Percentiles rank a stretch among this genome's conserved stretches.
These are phyloP conservation scores for Phyllostachys edulis DNA, from an alignment of 176 grass and related monocot species.

Conservation along the genomic window DNA sequence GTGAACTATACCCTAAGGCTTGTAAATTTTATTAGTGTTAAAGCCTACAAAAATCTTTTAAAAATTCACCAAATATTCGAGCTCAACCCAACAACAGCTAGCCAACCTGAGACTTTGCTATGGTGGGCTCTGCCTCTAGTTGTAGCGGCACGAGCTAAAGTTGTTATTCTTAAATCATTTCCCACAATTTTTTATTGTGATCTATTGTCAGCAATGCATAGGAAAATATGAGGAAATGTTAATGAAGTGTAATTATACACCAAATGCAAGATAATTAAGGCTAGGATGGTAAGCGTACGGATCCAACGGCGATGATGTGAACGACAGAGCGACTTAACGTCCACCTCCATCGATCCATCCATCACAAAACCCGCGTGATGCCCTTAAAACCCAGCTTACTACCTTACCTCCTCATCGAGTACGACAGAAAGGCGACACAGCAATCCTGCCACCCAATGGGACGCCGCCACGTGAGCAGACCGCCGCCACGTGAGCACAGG, in stretches of 20 bases:
- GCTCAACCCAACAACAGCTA: no score
- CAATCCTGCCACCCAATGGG: conserved; percentile 42
- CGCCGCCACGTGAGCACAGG: conserved; percentile 22
- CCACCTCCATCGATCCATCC: not conserved
- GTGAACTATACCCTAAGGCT: no score
- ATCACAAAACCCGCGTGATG: conserved; percentile 57
- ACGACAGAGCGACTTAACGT: not conserved
- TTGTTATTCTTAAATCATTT: no score
- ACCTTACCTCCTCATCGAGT: not conserved
- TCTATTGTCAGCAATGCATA: no score
- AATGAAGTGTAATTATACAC: not conserved
- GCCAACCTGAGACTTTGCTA: no score
- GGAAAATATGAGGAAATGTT: not conserved
- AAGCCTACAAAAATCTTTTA: no score
- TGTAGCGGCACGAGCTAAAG: no score
- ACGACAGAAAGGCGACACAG: conserved; percentile 29
- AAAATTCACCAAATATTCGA: no score
- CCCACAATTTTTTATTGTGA: no score
- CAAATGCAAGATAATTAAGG: not conserved
- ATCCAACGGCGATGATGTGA: conserved; percentile 8
- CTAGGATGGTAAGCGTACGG: no score
- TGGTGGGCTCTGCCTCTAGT: no score
- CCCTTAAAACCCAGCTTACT: conserved; percentile 3
- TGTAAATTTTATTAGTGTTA: no score
- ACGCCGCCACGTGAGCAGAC: not conserved